Evolutionary conservation across 2,329 filamentous ascomycete species (phyloP), one percentile per base, ranked within the genome.

Genomic region (Aaosphaeria arxii): DNA sequence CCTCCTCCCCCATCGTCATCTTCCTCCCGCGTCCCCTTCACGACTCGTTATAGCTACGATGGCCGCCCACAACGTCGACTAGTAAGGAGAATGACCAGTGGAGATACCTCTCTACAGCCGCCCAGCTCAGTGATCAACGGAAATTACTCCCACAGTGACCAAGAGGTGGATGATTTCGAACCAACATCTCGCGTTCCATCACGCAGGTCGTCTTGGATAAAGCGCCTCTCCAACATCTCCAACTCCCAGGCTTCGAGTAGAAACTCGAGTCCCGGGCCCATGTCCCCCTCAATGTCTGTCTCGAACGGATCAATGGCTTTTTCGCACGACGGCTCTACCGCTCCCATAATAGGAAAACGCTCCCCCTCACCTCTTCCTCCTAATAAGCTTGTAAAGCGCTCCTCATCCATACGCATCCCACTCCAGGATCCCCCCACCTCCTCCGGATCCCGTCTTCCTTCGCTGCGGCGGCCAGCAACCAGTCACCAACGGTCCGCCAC

Each of bases 331-430:
- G 72, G 71, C 50, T 89, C 87, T 33, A 80, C 77, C 1, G 82
- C 79, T 28, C 84, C 86, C 11, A 86, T 90, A 49, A 68, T 87
- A 24, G 64, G 72, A 66, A 54, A 71, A 67, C 56, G 58, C 17
- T 61, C 61, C 9, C 66, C 72, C 38, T 58, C 65, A 30, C 64
- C 70, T 11, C 68, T 82, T 31, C 74, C 82, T 6, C 85, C 84
- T 13, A 91, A 91, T 69, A 91, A 89, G 72, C 76, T 91, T 38
- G 87, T 91, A 45, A 92, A 92, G 71, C 83, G 87, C 51, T 78
- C 82, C 35, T 78, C 84, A 3, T 83, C 86, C 17, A 72, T 76
- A 42, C 77, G 78, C 54, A 72, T 72, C 44, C 63, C 74, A 45
- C 71, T 73, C 52, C 65, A 74, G 42, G 71, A 76, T 5, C 62